A percentile compares a stretch with the other conserved stretches of the same genome.
Conservation (phyloP, 1,284 basidiomycete species). For the Stereum hirsutum region DNA sequence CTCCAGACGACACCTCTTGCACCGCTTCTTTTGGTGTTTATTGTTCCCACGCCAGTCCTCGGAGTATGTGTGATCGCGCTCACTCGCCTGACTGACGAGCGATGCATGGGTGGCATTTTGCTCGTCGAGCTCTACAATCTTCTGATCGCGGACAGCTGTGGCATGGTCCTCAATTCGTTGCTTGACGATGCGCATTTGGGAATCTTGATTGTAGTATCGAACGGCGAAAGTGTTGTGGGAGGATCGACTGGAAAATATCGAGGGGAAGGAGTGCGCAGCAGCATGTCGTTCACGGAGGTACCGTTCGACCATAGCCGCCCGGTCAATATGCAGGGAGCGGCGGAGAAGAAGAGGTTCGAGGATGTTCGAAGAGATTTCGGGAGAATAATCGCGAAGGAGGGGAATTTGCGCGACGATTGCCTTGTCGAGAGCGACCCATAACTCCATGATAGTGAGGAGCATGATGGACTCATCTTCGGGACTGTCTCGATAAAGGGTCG, state of each 20-base stretch:
- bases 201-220: constrained; percentile 5
- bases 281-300: constrained; percentile 24
- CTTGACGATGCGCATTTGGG: constrained; percentile 1
- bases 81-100: not conserved
- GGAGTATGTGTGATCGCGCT: constrained; percentile 1
- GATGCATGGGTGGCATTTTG: not conserved
- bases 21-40: constrained; percentile 13
- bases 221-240: constrained; percentile 3
- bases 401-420: constrained; percentile 22
- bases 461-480: constrained; percentile 35
- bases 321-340: constrained; percentile 16
- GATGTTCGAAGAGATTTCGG: constrained; percentile 28
- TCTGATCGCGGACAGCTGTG: not conserved
- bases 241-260: constrained; percentile 16
- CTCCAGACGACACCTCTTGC: constrained; percentile 22
- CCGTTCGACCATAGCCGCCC: constrained; percentile 16
- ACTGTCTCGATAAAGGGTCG: constrained; percentile 19
- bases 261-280: constrained; percentile 4
- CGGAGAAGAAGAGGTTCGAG: constrained; percentile 31
- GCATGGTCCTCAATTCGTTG: constrained; percentile 16
- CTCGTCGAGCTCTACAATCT: constrained; percentile 1
- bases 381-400: constrained; percentile 31
- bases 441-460: constrained; percentile 29
- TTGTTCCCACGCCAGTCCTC: not conserved
- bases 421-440: constrained; percentile 36